These are phyloP conservation scores for Casuarina cunninghamiana DNA, from an alignment of 306 rosid species.

Conservation along the genomic window DNA sequence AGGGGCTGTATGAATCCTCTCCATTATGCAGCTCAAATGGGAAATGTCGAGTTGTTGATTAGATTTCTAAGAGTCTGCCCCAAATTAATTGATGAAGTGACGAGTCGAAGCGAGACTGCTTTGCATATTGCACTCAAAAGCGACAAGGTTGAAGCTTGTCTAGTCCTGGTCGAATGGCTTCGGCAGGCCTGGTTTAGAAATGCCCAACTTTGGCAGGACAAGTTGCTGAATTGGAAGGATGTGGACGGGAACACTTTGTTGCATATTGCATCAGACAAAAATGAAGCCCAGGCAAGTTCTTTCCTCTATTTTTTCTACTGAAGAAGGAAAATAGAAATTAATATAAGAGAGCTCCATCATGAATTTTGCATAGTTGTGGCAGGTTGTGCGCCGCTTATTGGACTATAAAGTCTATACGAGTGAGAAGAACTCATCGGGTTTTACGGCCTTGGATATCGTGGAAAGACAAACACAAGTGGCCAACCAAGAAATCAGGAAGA, in stretches of 20 bases:
- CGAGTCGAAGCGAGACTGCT: not conserved
- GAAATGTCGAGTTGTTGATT: not conserved
- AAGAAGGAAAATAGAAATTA: too few species aligned
- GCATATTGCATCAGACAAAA: constrained; percentile 30
- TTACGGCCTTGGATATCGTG: not conserved
- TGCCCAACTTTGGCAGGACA: not conserved
- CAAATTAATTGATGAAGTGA: not conserved
- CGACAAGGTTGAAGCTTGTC: not conserved
- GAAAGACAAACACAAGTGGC: not conserved
- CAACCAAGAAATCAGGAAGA: not conserved
- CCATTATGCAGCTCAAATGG: not conserved
- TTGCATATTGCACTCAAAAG: not conserved
- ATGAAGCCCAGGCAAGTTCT: constrained; percentile 16
- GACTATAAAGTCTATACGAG: not conserved
- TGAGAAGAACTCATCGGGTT: not conserved
- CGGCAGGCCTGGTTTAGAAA: not conserved
- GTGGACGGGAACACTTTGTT: constrained; percentile 35
- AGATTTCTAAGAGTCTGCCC: not conserved
- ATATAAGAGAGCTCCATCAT: too few species aligned
- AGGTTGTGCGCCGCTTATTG: not conserved
- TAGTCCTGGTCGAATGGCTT: not conserved
- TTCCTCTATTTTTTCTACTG: not conserved
- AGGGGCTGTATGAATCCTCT: not conserved
- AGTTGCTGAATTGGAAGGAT: not conserved
- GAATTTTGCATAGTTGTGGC: too few species aligned